Percentiles rank a stretch among this genome's conserved stretches.
Evolutionary conservation across 2,329 filamentous ascomycete species (phyloP).

Genomic region (Verticillium klebahnii): DNA sequence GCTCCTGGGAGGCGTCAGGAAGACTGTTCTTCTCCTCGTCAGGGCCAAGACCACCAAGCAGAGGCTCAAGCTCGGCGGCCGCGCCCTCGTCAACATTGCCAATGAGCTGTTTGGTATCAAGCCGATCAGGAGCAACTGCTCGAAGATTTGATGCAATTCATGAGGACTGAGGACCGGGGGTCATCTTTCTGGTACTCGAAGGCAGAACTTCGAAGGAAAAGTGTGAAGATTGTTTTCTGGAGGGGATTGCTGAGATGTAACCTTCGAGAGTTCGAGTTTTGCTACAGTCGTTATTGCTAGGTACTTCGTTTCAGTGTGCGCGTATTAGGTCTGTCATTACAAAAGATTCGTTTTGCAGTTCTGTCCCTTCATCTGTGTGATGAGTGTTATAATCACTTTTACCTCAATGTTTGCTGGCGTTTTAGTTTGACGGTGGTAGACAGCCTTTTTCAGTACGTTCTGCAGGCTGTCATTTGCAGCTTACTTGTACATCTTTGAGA

Average conservation of each 20-base stretch:
- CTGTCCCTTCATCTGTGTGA: too few species aligned
- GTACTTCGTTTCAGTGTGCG: too few species aligned
- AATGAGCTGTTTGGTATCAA: conserved; percentile 16
- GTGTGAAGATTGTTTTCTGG: background rate
- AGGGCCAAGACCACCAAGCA: conserved; percentile 13
- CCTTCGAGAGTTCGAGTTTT: background rate
- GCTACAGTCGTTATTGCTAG: background rate
- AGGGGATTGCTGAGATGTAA: too few species aligned
- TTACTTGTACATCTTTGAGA: too few species aligned
- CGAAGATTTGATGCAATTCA: background rate
- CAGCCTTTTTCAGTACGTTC: too few species aligned
- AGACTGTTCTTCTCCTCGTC: conserved; percentile 18
- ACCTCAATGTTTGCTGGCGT: too few species aligned
- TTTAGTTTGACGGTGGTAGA: too few species aligned
- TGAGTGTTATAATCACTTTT: too few species aligned
- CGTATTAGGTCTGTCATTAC: too few species aligned
- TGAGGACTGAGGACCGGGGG: background rate
- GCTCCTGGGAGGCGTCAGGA: conserved; percentile 16
- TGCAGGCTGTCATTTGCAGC: too few species aligned
- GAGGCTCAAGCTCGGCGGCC: conserved; percentile 17
- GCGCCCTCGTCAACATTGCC: conserved; percentile 13
- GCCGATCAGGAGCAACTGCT: conserved; percentile 16
- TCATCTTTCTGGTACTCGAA: too few species aligned
- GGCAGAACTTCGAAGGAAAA: background rate
- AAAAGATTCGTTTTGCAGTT: too few species aligned